These are phyloP conservation scores for Aspergillus sp. DNA, from an alignment of 2,329 filamentous ascomycete species.

Conservation along the genomic window DNA sequence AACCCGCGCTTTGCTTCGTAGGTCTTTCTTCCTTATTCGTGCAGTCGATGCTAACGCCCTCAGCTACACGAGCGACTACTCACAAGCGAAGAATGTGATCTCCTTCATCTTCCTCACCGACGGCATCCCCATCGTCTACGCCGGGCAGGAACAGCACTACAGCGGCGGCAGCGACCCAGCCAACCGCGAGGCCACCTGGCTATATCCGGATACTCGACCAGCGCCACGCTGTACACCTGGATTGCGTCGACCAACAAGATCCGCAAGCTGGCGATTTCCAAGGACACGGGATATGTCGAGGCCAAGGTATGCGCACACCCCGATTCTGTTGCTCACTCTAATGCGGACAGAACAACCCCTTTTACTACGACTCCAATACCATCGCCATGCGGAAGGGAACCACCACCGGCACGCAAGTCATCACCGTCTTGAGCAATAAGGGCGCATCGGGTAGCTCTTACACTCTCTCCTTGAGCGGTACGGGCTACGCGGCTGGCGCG, in stretches of 20 bases:
- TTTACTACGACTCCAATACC: conserved; percentile 45
- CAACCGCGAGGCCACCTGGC: conserved; percentile 60
- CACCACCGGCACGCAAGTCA: conserved; percentile 39
- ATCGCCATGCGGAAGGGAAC: conserved; percentile 44
- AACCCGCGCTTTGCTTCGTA: conserved; percentile 53
- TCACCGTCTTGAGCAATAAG: conserved; percentile 45
- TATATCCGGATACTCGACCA: conserved; percentile 50
- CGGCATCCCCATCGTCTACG: conserved; percentile 65
- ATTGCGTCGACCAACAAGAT: conserved; percentile 52
- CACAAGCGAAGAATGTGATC: conserved; percentile 60
- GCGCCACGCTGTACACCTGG: conserved; percentile 49
- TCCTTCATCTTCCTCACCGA: conserved; percentile 59
- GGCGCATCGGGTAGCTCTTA: conserved; percentile 30
- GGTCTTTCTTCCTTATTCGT: neutral
- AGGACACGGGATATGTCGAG: conserved; percentile 40
- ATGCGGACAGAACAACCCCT: conserved; percentile 33
- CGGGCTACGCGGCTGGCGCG: conserved; percentile 24
- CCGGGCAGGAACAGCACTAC: conserved; percentile 67
- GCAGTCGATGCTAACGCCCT: neutral
- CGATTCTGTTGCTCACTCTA: neutral
- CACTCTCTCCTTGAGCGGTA: conserved; percentile 23
- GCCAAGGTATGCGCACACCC: conserved; percentile 27
- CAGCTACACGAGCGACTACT: conserved; percentile 32
- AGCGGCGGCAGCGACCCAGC: conserved; percentile 49
- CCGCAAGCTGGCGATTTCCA: conserved; percentile 44